phyloP scores from a whole-genome alignment of 1,284 basidiomycete species.

The Crocinoboletus sp. region DNA sequence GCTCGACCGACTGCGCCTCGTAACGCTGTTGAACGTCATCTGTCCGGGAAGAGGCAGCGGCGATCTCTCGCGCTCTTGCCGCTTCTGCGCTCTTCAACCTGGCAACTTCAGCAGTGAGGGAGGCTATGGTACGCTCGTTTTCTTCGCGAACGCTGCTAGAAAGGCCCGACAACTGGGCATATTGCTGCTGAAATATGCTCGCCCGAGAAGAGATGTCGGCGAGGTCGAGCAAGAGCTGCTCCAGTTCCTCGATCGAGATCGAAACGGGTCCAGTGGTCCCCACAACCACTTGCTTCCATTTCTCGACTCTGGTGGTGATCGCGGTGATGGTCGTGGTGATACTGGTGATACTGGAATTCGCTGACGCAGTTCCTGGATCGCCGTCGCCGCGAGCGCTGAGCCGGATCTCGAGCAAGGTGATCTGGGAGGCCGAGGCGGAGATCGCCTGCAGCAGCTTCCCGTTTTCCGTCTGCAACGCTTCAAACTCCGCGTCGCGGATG shows the following conservation, averaged over 20 bases:
- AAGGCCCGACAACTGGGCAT: neutral
- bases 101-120: neutral
- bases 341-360: neutral
- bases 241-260: slow-evolving; percentile 11
- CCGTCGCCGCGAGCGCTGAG: neutral
- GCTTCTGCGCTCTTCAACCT: neutral
- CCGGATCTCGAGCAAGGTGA: slow-evolving; percentile 5
- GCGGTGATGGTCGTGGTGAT: neutral
- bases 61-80: neutral
- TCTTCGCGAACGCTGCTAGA: neutral
- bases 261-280: neutral
- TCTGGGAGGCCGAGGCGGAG: neutral
- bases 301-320: slow-evolving; percentile 2
- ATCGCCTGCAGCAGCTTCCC: neutral
- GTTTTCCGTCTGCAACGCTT: slow-evolving; percentile 3
- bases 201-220: slow-evolving; percentile 1
- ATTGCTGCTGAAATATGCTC: neutral
- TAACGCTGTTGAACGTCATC: neutral
- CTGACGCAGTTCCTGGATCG: neutral
- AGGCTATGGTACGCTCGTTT: slow-evolving; percentile 1
- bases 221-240: slow-evolving; percentile 6
- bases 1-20: neutral
- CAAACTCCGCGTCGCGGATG: neutral
- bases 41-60: neutral
- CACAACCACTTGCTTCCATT: slow-evolving; percentile 1